Base-by-base conservation (phyloP, 371 early-diverging fungal species). In the Mortierella sp. region DNA sequence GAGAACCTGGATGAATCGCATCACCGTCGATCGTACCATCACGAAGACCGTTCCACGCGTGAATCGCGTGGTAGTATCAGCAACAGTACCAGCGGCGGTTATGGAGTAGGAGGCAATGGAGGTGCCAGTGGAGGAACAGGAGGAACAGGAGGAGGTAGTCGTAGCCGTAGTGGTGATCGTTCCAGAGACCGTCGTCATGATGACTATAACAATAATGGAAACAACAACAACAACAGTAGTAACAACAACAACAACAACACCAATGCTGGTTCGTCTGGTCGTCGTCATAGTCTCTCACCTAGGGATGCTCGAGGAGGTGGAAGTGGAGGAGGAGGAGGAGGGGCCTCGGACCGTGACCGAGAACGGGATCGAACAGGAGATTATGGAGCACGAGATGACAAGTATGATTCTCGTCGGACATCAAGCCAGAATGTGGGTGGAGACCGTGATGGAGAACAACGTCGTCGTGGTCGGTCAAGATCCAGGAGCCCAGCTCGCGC, bases 401-500 rank as follows among this genome's bases (percentile, higher is more conserved):
- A 72, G 52, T 72, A 72, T 15, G 66, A 66, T 5, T 29, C 60
- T n/a, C 57, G 57, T 30, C 57, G 57, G 26, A 15, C 57, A n/a
- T 57, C 57, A 0, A 18, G 30, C 29, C 18, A 26, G 9, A 57
- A 57, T 18, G 57, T 16, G 28, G 26, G 57, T 9, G 21, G 59
- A 45, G 67, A 48, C 14, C 51, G 47, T 44, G 50, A 44, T 4
- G 21, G 50, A 15, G 50, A 53, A 26, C 46, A 44, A 3, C 37
- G 60, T 25, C 45, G 66, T 11, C 62, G 61, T 55, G 58, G 50
- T 16, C 57, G 71, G 23, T 63, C 69, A 52, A 53, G 60, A 26
- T 71, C 75, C 44, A 75, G 63, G 21, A 71, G 80, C 64, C 80
- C 74, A 30, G 57, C 37, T 21, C 59, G 80, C 28, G 26, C 67